phyloP scores from a whole-genome alignment of 2,329 filamentous ascomycete genomes.

The Alternaria hordeiaustralica region DNA sequence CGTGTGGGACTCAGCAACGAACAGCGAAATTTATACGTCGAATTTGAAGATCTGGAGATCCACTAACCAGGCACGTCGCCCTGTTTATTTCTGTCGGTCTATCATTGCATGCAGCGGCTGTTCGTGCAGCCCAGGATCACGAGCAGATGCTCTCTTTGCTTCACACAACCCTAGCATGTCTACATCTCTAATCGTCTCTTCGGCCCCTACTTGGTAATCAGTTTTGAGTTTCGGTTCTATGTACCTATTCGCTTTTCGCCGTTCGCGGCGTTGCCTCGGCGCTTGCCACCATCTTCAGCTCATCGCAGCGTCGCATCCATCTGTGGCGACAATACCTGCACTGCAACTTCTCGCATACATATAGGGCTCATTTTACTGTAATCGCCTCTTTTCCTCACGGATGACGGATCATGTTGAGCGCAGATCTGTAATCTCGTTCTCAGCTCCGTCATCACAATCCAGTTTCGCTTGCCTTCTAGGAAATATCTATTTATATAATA shows the following conservation, averaged over 20 bases:
- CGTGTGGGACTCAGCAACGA: constrained; percentile 32
- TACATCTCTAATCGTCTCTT: not conserved
- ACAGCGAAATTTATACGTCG: constrained; percentile 47
- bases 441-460: not conserved
- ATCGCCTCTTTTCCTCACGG: constrained; percentile 12
- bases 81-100: not conserved
- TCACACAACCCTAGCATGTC: not conserved
- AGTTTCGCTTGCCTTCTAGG: not conserved
- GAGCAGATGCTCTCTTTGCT: not conserved
- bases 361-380: not conserved
- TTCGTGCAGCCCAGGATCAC: not conserved
- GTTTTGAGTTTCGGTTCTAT: not conserved
- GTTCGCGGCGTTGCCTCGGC: not conserved
- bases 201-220: not conserved
- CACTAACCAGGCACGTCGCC: constrained; percentile 25
- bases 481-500: not conserved
- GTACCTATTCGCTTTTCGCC: constrained; percentile 10
- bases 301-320: not conserved
- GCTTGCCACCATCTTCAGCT: not conserved
- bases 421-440: not conserved
- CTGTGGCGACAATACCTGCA: not conserved
- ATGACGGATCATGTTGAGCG: constrained; percentile 12
- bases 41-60: constrained; percentile 52
- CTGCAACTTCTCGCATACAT: not conserved
- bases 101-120: not conserved